These are phyloP conservation scores for Diospyros kaki DNA, from an alignment of 148 eudicot species.

Conservation along the genomic window DNA sequence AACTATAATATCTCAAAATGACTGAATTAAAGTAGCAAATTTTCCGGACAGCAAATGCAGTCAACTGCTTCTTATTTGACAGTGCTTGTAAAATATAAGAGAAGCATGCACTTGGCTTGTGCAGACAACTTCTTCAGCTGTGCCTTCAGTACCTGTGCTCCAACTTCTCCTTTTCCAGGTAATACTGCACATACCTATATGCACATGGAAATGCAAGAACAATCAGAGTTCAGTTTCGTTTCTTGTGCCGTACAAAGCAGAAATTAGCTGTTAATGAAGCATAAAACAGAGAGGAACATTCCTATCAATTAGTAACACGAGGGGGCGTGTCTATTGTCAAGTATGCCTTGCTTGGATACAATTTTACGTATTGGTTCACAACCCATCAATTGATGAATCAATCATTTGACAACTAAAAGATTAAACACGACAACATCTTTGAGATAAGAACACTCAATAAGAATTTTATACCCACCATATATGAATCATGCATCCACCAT, in stretches of 20 bases:
- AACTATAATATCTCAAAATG: slow-evolving; percentile 3
- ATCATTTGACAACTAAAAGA: too few species aligned
- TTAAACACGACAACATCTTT: too few species aligned
- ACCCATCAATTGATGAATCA: too few species aligned
- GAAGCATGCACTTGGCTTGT: not conserved
- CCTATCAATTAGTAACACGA: too few species aligned
- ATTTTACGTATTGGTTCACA: too few species aligned
- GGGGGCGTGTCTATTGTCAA: too few species aligned
- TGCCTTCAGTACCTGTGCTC: slow-evolving; percentile 55
- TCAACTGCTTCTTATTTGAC: not conserved
- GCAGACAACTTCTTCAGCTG: not conserved
- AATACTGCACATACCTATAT: slow-evolving; percentile 51
- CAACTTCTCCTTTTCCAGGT: slow-evolving; percentile 68
- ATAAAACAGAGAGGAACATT: not conserved
- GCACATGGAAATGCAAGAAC: not conserved
- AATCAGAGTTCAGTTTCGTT: not conserved
- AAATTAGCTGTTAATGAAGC: not conserved
- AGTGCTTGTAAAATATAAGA: not conserved
- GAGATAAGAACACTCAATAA: too few species aligned
- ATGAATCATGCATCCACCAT: too few species aligned
- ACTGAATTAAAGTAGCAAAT: slow-evolving; percentile 1
- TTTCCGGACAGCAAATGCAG: slow-evolving; percentile 6
- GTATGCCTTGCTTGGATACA: too few species aligned
- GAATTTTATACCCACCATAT: too few species aligned
- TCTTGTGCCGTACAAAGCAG: not conserved